Percentiles rank a stretch among this genome's conserved stretches.
phyloP scores from a whole-genome alignment of 2,329 filamentous ascomycete species.

The Neopestalotiopsis clavispora region DNA sequence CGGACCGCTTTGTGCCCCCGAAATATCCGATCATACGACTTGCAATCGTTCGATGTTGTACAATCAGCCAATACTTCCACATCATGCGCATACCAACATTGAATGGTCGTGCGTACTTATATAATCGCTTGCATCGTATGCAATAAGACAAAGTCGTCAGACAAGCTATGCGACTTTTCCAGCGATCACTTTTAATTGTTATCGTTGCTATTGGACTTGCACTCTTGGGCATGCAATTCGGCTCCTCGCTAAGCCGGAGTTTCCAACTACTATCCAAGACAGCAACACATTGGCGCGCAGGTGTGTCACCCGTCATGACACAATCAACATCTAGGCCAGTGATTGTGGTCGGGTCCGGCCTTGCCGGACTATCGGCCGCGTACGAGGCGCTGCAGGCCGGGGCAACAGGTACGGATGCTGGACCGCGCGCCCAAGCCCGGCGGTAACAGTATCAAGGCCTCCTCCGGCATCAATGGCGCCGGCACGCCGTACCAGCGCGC shows the following conservation, averaged over 20 bases:
- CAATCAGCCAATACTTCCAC: not conserved
- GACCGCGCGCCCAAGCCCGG: slow-evolving; percentile 65
- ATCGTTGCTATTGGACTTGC: not conserved
- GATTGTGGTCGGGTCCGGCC: slow-evolving; percentile 68
- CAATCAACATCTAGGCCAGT: slow-evolving; percentile 36
- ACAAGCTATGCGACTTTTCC: not conserved
- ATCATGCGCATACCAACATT: not conserved
- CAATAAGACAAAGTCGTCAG: not conserved
- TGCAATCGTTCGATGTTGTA: not conserved
- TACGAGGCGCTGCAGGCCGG: slow-evolving; percentile 58
- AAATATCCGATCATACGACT: slow-evolving; percentile 12
- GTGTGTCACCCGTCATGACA: not conserved
- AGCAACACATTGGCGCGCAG: not conserved
- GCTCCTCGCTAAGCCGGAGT: not conserved
- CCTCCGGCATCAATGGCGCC: slow-evolving; percentile 69
- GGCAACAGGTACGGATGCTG: slow-evolving; percentile 60
- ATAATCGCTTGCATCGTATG: not conserved
- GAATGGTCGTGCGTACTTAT: not conserved
- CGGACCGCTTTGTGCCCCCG: not conserved
- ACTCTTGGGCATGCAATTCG: slow-evolving; percentile 9
- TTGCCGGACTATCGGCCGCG: slow-evolving; percentile 66
- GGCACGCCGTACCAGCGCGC: slow-evolving; percentile 60
- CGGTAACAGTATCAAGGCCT: slow-evolving; percentile 71
- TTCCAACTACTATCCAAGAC: not conserved
- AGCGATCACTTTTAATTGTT: not conserved